Evolutionary conservation across 2,329 filamentous ascomycete species (phyloP).

Genomic region (Calonectria montana): DNA sequence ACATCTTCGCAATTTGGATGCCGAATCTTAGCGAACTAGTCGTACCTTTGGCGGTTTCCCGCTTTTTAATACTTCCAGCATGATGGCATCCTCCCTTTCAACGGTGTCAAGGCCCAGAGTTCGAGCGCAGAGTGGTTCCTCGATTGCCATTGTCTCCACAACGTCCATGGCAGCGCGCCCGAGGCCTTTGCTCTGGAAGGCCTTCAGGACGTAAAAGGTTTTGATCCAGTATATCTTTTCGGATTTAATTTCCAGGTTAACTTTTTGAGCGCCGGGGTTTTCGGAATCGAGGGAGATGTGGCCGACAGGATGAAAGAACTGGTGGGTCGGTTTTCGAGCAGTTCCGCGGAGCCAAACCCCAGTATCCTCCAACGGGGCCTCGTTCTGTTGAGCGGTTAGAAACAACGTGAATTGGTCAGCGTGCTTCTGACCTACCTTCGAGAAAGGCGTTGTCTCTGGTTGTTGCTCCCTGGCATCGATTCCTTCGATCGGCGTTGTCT

Average conservation of each 20-base stretch:
- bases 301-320: slow-evolving; percentile 33
- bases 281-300: slow-evolving; percentile 40
- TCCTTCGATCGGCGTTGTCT: slow-evolving; percentile 28
- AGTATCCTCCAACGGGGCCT: slow-evolving; percentile 29
- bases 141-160: slow-evolving; percentile 41
- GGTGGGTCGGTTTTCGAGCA: slow-evolving; percentile 26
- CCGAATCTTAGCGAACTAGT: fast-evolving
- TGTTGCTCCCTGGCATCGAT: slow-evolving; percentile 10
- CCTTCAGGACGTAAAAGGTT: slow-evolving; percentile 41
- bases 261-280: slow-evolving; percentile 22
- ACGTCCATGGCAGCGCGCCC: slow-evolving; percentile 45
- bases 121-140: slow-evolving; percentile 38
- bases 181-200: slow-evolving; percentile 40
- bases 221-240: slow-evolving; percentile 45
- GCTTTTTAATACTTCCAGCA: neutral
- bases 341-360: slow-evolving; percentile 25
- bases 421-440: slow-evolving; percentile 6
- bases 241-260: slow-evolving; percentile 32
- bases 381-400: slow-evolving; percentile 22
- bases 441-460: slow-evolving; percentile 29
- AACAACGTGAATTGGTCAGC: fast-evolving
- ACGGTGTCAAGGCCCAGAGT: slow-evolving; percentile 43
- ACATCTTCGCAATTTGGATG: neutral
- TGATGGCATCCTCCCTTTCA: slow-evolving; percentile 35
- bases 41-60: slow-evolving; percentile 25